Conservation (phyloP, 2,329 filamentous ascomycete species). For the Paraphoma sp. region DNA sequence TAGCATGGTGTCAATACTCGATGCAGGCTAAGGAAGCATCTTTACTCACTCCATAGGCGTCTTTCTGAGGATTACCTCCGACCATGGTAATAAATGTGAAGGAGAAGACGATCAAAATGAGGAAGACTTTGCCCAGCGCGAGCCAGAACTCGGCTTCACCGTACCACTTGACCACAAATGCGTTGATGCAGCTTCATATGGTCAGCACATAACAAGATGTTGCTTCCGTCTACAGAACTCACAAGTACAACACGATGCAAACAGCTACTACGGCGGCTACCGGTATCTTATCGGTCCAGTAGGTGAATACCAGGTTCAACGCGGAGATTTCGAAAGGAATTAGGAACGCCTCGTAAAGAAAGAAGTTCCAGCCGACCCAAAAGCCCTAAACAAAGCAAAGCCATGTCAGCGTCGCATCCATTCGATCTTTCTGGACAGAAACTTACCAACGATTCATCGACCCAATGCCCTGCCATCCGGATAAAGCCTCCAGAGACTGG, state of each 20-base stretch:
- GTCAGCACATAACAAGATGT: neutral
- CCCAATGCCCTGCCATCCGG: conserved; percentile 67
- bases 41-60: conserved; percentile 33
- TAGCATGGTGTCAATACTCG: neutral
- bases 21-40: neutral
- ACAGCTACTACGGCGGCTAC: conserved; percentile 46
- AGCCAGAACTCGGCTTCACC: conserved; percentile 51
- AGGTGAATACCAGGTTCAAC: conserved; percentile 39
- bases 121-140: conserved; percentile 48
- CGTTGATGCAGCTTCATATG: conserved; percentile 34
- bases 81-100: conserved; percentile 52
- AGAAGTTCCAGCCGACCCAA: conserved; percentile 57
- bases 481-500: conserved; percentile 68
- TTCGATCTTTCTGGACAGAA: too few species aligned
- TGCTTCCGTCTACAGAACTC: conserved; percentile 9
- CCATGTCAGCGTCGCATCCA: too few species aligned
- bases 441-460: conserved; percentile 64
- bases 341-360: conserved; percentile 55
- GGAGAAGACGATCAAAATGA: conserved; percentile 50
- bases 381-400: conserved; percentile 43
- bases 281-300: conserved; percentile 52
- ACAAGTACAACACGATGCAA: conserved; percentile 49
- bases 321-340: conserved; percentile 58
- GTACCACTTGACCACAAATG: conserved; percentile 49
- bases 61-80: conserved; percentile 50